These are phyloP conservation scores for Punica granatum DNA, from an alignment of 345 rosid genomes.

Conservation along the genomic window DNA sequence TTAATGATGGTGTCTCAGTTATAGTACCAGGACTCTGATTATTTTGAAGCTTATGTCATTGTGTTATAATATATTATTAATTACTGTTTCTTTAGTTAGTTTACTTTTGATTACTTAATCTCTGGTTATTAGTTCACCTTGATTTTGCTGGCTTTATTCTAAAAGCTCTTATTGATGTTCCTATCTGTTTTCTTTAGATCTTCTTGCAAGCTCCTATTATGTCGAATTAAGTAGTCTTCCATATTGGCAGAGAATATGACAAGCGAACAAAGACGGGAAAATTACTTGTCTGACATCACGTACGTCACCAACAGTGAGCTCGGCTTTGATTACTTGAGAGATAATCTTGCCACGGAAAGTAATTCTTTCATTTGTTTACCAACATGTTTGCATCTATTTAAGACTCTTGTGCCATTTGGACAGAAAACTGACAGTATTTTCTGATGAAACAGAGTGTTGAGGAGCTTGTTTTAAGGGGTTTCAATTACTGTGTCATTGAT, in stretches of 20 bases:
- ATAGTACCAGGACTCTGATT: background rate
- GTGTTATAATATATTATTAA: background rate
- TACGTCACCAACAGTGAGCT: conserved; percentile 97
- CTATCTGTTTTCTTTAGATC: background rate
- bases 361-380: conserved; percentile 42
- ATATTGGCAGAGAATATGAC: conserved; percentile 72
- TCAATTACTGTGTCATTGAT: conserved; percentile 86
- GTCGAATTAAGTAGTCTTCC: background rate
- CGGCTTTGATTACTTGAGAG: conserved; percentile 91
- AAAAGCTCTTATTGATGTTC: background rate
- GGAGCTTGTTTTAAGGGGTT: conserved; percentile 89
- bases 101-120: background rate
- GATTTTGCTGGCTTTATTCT: background rate
- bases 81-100: background rate
- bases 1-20: background rate
- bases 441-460: conserved; percentile 64
- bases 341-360: conserved; percentile 99
- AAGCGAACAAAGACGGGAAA: conserved; percentile 86
- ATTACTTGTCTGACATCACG: conserved; percentile 84
- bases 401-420: conserved; percentile 1
- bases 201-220: background rate
- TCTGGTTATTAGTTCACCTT: background rate
- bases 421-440: conserved; percentile 19
- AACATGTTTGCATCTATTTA: background rate
- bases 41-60: background rate